phyloP scores from a whole-genome alignment of 176 grass and related monocot species.

The Bolboschoenus planiculmis region DNA sequence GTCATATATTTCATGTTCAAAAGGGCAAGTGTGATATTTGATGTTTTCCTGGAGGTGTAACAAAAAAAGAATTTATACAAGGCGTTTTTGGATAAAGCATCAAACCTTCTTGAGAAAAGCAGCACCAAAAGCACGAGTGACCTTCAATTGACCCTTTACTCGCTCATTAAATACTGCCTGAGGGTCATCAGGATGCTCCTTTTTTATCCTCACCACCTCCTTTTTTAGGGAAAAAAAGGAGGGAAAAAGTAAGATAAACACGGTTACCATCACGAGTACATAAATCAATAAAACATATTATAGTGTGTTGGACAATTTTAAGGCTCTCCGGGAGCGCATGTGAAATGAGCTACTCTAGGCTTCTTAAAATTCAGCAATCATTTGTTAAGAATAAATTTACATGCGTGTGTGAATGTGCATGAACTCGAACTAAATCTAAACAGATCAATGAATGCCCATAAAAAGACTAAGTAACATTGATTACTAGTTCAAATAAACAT shows the following conservation, averaged over 20 bases:
- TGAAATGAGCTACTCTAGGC: background rate
- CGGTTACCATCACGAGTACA: slow-evolving; percentile 4
- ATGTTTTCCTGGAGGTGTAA: background rate
- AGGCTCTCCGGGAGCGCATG: background rate
- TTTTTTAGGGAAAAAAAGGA: slow-evolving; percentile 31
- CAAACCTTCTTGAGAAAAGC: slow-evolving; percentile 88
- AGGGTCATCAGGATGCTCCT: slow-evolving; percentile 75
- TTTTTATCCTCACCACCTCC: slow-evolving; percentile 84
- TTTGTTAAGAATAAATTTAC: background rate
- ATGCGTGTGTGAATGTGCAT: background rate
- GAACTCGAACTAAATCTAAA: background rate
- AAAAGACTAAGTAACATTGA: slow-evolving; percentile 2
- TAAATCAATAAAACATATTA: background rate
- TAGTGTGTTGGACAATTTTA: background rate
- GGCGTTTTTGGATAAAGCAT: background rate
- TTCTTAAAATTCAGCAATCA: background rate
- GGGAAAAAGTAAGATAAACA: background rate
- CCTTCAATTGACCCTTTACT: slow-evolving; percentile 88
- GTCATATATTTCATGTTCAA: background rate
- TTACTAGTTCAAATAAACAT: background rate
- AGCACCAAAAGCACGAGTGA: slow-evolving; percentile 92
- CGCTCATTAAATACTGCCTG: slow-evolving; percentile 84
- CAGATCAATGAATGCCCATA: background rate
- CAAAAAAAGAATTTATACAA: background rate
- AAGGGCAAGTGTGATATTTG: background rate